Evolutionary conservation across 2,329 filamentous ascomycete species (phyloP).

Genomic region (Dothideomycetes sp.): DNA sequence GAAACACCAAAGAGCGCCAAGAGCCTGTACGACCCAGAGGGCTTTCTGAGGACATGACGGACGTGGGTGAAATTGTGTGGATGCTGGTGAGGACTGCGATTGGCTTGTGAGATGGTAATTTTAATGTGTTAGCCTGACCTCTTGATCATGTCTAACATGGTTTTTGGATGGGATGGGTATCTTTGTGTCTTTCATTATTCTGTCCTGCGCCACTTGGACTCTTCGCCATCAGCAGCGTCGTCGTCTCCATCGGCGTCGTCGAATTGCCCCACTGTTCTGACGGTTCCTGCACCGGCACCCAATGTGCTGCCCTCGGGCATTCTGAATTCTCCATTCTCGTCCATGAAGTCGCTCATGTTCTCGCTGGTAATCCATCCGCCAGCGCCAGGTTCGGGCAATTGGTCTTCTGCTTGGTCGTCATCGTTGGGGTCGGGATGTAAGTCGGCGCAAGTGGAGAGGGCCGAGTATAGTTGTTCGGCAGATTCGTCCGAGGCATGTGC

Average conservation of each 20-base stretch:
- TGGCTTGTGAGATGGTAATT: too few species aligned
- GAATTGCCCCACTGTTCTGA: constrained; percentile 37
- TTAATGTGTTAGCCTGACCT: too few species aligned
- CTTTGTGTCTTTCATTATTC: too few species aligned
- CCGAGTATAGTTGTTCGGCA: constrained; percentile 51
- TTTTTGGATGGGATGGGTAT: too few species aligned
- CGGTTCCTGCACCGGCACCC: constrained; percentile 24
- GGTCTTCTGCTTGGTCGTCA: constrained; percentile 42
- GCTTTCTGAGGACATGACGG: too few species aligned
- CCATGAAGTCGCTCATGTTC: constrained; percentile 77
- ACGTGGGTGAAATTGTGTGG: too few species aligned
- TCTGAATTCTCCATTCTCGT: constrained; percentile 72
- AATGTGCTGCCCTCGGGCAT: constrained; percentile 49
- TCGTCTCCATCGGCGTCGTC: constrained; percentile 30
- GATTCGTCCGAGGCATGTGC: constrained; percentile 15
- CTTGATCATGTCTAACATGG: too few species aligned
- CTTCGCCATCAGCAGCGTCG: constrained; percentile 25
- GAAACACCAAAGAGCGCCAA: too few species aligned
- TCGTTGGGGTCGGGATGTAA: constrained; percentile 62
- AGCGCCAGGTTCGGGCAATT: constrained; percentile 59
- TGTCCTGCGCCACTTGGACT: constrained; percentile 47
- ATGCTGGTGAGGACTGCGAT: too few species aligned
- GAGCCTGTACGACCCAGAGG: too few species aligned
- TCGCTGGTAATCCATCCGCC: constrained; percentile 85
- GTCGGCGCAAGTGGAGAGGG: constrained; percentile 66